phyloP scores from a whole-genome alignment of 192 early-diverging fungal species.

The Entomortierella lignicola region DNA sequence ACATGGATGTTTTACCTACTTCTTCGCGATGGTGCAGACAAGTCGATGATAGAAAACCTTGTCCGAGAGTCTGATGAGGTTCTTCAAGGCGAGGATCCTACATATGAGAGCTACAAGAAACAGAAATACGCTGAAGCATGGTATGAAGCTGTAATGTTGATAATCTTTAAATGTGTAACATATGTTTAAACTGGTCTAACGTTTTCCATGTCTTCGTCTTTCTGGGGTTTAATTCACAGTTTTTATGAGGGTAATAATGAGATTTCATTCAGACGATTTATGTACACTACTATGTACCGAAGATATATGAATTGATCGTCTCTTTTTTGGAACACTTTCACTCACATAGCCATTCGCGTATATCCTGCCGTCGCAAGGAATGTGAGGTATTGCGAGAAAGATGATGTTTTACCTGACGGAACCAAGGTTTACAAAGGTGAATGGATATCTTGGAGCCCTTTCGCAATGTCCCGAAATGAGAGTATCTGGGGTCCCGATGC shows the following conservation, averaged over 20 bases:
- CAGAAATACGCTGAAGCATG: slow-evolving; percentile 48
- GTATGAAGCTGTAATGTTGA: background rate
- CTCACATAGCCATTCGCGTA: slow-evolving; percentile 12
- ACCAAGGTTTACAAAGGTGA: slow-evolving; percentile 64
- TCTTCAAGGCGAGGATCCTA: background rate
- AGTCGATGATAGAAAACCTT: slow-evolving; percentile 23
- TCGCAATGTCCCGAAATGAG: slow-evolving; percentile 63
- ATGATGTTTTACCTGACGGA: slow-evolving; percentile 73
- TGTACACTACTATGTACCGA: background rate
- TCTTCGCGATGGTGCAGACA: slow-evolving; percentile 49
- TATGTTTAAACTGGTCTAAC: too few species aligned
- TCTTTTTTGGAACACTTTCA: background rate
- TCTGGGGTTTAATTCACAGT: background rate
- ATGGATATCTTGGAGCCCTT: slow-evolving; percentile 59
- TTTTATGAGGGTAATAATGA: background rate
- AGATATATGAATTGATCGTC: background rate
- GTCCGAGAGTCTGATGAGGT: slow-evolving; percentile 36
- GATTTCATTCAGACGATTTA: background rate
- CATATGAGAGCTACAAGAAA: slow-evolving; percentile 28
- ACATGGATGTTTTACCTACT: slow-evolving; percentile 65
- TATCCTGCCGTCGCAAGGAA: slow-evolving; percentile 48
- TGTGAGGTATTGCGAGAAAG: slow-evolving; percentile 60
- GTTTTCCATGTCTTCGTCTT: background rate
- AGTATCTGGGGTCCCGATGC: slow-evolving; percentile 76
- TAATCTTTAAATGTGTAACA: too few species aligned